Base-by-base conservation (phyloP, 2,329 filamentous ascomycete species). In the Alternaria postmessia region DNA sequence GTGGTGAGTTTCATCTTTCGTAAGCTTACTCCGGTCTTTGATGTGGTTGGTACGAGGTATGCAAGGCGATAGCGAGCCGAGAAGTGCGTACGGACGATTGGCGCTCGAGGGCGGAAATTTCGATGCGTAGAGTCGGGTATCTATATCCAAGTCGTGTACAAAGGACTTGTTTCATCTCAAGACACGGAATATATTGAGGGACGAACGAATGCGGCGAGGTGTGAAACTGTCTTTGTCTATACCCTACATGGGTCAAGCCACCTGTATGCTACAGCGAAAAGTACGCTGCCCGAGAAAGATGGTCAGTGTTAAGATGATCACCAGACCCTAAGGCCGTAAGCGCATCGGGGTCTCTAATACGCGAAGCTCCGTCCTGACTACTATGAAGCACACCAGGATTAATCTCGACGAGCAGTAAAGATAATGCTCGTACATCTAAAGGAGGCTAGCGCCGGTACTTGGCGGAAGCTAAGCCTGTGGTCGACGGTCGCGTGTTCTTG, bases 381-480 rank as follows among this genome's bases (percentile, higher is more conserved):
- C 28, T 30, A 30, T 30, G 28, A 30, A 30, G 28, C 11, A 30
- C 38, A 41, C 38, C 38, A 18, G 32, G 46, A 48, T 34, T 11
- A 36, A n/a, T 36, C 46, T 48, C 32, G 30, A 48, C 34, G 12
- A 12, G 22, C 22, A 16, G 20, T 12, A 22, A 48, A 48, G 46
- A 48, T 48, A 34, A 24, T 48, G 46, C 46, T 32, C 30, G 32
- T 16, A 5, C 5, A 16, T 16, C 53, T 4, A 51, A 52, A 46
- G 18, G 9, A 14, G 57, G 22, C 26, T 46, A 55, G 46, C 22
- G n/a, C 53, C 53, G 57, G 53, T 14, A 41, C 30, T 57, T 16
- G 42, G 28, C 57, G 57, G 57, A 60, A 51, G 53, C 57, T 57
- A 57, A 42, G 26, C 57, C 57, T 51, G 18, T 20, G 18, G 24